These are phyloP conservation scores for Yamadazyma sp. DNA, from an alignment of 1,139 yeast species.

Conservation along the genomic window DNA sequence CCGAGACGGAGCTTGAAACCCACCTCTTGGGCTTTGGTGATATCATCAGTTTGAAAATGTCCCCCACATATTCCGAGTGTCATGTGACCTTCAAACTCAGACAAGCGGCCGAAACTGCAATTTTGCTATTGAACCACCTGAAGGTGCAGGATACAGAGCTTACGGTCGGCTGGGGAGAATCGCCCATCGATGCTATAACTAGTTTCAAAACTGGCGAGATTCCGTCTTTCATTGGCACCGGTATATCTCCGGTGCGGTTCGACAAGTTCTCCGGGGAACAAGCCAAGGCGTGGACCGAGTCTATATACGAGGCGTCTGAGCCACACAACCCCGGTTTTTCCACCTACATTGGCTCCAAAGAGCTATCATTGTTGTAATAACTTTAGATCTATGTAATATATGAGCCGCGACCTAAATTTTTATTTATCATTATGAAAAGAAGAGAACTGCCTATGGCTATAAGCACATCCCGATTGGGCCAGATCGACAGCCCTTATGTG, in stretches of 20 bases:
- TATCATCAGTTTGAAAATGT: conserved; percentile 24
- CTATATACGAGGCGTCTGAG: conserved; percentile 14
- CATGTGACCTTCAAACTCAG: conserved; percentile 29
- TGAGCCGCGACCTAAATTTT: background rate
- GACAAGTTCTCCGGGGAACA: conserved; percentile 18
- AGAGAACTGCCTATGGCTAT: conserved; percentile 30
- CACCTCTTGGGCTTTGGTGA: conserved; percentile 39
- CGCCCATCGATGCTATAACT: conserved; percentile 1
- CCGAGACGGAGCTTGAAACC: conserved; percentile 29
- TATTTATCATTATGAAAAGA: background rate
- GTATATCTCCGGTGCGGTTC: conserved; percentile 17
- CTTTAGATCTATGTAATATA: background rate
- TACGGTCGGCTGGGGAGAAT: conserved; percentile 35
- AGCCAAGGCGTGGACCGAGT: conserved; percentile 11
- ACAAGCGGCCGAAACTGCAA: conserved; percentile 38
- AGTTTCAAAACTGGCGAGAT: conserved; percentile 8
- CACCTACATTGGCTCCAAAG: background rate
- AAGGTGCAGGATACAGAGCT: conserved; percentile 31
- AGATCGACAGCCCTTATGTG: conserved; percentile 17
- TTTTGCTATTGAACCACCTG: conserved; percentile 32
- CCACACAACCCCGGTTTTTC: conserved; percentile 4
- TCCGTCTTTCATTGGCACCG: conserved; percentile 22
- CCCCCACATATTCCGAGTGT: conserved; percentile 23
- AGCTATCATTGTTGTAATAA: background rate
- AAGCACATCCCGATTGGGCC: conserved; percentile 34